phyloP scores from a whole-genome alignment of 225 moss, liverwort and hornwort genomes.

The Pseudoscleropodium purum region DNA sequence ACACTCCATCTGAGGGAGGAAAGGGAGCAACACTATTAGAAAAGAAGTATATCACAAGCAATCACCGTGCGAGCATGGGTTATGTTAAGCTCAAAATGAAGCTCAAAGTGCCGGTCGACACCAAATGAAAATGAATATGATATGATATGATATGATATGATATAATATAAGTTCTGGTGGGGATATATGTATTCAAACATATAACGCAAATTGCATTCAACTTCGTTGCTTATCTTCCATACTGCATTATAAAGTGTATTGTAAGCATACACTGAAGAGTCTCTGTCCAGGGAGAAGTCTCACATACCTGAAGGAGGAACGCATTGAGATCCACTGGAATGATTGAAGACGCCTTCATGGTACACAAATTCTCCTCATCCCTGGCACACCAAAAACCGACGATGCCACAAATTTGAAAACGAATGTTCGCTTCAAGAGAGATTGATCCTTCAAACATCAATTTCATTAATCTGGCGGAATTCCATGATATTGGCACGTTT shows the following conservation, averaged over 20 bases:
- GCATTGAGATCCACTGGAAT: slow-evolving; percentile 78
- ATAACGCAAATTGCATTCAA: not conserved
- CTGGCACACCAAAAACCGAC: not conserved
- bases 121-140: too few relatives aligned
- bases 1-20: slow-evolving; percentile 42
- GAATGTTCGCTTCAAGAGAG: not conserved
- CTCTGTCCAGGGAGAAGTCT: not conserved
- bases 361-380: slow-evolving; percentile 40
- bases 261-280: not conserved
- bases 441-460: not conserved
- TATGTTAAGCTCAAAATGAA: not conserved
- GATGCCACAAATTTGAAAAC: not conserved
- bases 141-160: too few relatives aligned
- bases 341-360: slow-evolving; percentile 59
- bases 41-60: not conserved
- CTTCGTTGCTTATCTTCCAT: not conserved
- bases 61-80: not conserved
- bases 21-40: not conserved
- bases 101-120: not conserved
- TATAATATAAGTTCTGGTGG: not conserved
- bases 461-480: too few relatives aligned
- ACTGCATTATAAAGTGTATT: not conserved
- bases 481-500: not conserved
- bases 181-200: not conserved
- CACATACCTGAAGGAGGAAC: slow-evolving; percentile 51